Conservation (phyloP, 2,329 filamentous ascomycete species). For the Aspergillus eucalypticola region DNA sequence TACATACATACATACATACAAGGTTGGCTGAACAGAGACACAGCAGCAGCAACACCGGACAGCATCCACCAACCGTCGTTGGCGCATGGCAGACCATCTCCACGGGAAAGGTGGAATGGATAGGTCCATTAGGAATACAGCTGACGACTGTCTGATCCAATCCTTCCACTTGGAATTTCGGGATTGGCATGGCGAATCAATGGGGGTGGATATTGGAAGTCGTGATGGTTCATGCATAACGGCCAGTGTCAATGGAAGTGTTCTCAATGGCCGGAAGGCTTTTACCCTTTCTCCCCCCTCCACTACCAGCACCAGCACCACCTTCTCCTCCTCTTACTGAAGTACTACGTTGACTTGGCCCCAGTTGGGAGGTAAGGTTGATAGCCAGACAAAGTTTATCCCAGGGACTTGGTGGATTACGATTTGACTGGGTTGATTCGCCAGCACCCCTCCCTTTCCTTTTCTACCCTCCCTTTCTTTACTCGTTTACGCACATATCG, state of each 20-base stretch:
- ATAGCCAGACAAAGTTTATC: conserved; percentile 13
- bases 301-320: not conserved
- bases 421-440: conserved; percentile 2
- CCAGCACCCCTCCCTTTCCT: not conserved
- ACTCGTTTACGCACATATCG: conserved; percentile 3
- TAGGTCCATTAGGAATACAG: conserved; percentile 20
- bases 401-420: not conserved
- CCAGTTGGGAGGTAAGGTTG: conserved; percentile 10
- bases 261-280: conserved; percentile 5
- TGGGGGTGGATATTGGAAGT: not conserved
- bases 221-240: conserved; percentile 18
- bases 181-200: not conserved
- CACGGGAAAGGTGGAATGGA: conserved; percentile 15
- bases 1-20: too few relatives aligned
- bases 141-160: conserved; percentile 13
- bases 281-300: not conserved
- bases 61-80: not conserved
- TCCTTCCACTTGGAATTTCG: conserved; percentile 1
- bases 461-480: not conserved
- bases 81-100: not conserved
- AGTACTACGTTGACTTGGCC: too few relatives aligned
- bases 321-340: too few relatives aligned
- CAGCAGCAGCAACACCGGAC: not conserved
- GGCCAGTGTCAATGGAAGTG: conserved; percentile 6
- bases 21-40: not conserved